Evolutionary conservation across 108 stramenopile genomes (phyloP).

Genomic region (Fistulifera solaris): DNA sequence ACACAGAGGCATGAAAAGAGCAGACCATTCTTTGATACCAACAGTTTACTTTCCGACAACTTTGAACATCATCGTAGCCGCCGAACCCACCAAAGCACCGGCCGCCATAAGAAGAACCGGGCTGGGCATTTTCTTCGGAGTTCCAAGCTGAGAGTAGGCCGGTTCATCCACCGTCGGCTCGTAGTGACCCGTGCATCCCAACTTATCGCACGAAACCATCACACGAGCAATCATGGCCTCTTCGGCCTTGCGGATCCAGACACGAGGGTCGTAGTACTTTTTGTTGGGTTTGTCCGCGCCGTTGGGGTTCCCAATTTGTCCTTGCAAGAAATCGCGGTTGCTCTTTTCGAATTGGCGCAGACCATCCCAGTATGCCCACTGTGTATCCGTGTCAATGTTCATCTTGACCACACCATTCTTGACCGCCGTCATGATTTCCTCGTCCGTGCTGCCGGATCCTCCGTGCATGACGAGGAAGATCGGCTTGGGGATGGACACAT

Average conservation of each 20-base stretch:
- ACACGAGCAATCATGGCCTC: conserved; percentile 84
- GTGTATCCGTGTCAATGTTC: conserved; percentile 98
- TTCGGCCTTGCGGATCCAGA: conserved; percentile 94
- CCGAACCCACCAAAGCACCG: conserved; percentile 40
- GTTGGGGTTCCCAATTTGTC: conserved; percentile 95
- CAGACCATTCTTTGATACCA: no score
- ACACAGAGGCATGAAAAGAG: no score
- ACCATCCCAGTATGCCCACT: conserved; percentile 96
- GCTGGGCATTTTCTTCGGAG: conserved; percentile 19
- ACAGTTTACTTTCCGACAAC: no score
- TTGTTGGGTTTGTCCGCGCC: conserved; percentile 97
- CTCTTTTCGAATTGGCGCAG: conserved; percentile 69
- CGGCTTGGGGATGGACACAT: conserved; percentile 53
- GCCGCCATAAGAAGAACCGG: conserved; percentile 35
- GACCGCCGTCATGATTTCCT: conserved; percentile 86
- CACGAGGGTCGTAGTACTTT: conserved; percentile 97
- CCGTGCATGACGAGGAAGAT: conserved; percentile 97
- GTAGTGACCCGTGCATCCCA: conserved; percentile 63
- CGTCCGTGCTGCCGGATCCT: conserved; percentile 90
- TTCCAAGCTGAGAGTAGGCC: conserved; percentile 32
- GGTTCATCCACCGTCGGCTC: conserved; percentile 30
- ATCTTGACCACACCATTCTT: conserved; percentile 92
- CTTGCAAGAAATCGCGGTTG: conserved; percentile 82
- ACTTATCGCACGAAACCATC: conserved; percentile 73
- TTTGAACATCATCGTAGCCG: conserved; percentile 35